phyloP scores from a whole-genome alignment of 164 flowering plant genomes.

The Vitis rotundifolia region DNA sequence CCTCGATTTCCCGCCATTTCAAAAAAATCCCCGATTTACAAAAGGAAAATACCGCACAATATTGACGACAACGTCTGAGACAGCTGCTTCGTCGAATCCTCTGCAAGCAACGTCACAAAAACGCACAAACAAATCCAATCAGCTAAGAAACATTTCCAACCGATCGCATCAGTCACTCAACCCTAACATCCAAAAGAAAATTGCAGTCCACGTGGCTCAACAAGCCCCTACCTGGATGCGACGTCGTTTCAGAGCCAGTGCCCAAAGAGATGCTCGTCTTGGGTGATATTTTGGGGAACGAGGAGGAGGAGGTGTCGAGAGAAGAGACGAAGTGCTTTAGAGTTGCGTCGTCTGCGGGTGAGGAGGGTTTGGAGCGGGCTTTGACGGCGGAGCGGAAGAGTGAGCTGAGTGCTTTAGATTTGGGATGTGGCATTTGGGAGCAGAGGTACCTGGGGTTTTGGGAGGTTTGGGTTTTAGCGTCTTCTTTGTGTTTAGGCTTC shows the following conservation, averaged over 20 bases:
- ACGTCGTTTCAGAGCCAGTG: too few relatives aligned
- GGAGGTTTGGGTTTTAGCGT: too few relatives aligned
- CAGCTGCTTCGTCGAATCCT: constrained; percentile 4
- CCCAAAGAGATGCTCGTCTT: neutral
- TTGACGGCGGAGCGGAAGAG: constrained; percentile 26
- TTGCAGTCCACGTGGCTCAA: too few relatives aligned
- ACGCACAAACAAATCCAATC: neutral
- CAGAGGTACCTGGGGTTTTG: too few relatives aligned
- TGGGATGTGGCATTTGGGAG: neutral
- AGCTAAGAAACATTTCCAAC: neutral
- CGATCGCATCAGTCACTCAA: neutral
- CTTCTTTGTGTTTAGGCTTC: too few relatives aligned
- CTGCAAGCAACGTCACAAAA: constrained; percentile 16
- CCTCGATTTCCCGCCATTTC: too few relatives aligned
- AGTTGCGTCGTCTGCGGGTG: neutral
- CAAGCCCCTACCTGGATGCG: too few relatives aligned
- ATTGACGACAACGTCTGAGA: constrained; percentile 32
- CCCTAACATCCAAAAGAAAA: neutral
- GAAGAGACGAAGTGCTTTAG: neutral
- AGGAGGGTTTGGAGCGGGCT: neutral
- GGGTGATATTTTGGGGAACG: neutral
- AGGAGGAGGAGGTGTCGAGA: neutral
- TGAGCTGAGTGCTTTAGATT: constrained; percentile 24
- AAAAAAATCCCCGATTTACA: neutral
- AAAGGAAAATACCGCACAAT: constrained; percentile 29